Evolutionary conservation across 1,139 yeast genomes (phyloP), one percentile per base, ranked within the genome.

Genomic region (Keqinozyma sinolaborantium): DNA sequence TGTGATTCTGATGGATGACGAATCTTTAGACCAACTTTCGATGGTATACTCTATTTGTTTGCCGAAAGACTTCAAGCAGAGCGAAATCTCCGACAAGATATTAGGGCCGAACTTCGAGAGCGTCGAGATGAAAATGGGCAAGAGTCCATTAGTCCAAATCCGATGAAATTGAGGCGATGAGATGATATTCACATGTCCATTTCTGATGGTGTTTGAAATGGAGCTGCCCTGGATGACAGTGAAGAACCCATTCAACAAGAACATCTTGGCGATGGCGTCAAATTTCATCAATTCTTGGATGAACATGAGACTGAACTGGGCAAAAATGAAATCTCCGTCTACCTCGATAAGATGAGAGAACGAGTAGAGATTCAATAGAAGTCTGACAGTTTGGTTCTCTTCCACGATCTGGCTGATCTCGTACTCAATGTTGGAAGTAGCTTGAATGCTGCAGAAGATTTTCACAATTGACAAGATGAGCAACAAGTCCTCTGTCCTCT

Each of bases 71-170:
- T 74, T 68, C 8, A 83, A 65, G 37, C 86, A 83, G 30, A 77
- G 63, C 38, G 83, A 71, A 5, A 81, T 63, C 38, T 86, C 95
- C 2, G 86, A 79, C 2, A 82, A 50, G 2, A 83, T 65, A 26
- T 74, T 64, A 1, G 73, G 70, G 0, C 94, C 94, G 34, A 87
- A 73, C 34, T 71, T 73, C 28, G 79, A 69, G 31, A 86, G 53
- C 12, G 86, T 57, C 2, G 75, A 67, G 26, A 86, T 57, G 16
- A 83, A 63, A 6, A 86, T 73, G 0, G 95, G 83, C 26, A 90
- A 62, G 14, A 90, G 62, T 1, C 95, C 95, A 49, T 83, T 80
- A 9, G 79, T 74, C 97, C 97, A 90, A 14, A 85, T 65, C 32
- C 75, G 70, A 52, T 87, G 92, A 40, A 84, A 60, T 37, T 73